Evolutionary conservation across 768 basidiomycete species (phyloP).

Genomic region (Boletus tomentosulus): DNA sequence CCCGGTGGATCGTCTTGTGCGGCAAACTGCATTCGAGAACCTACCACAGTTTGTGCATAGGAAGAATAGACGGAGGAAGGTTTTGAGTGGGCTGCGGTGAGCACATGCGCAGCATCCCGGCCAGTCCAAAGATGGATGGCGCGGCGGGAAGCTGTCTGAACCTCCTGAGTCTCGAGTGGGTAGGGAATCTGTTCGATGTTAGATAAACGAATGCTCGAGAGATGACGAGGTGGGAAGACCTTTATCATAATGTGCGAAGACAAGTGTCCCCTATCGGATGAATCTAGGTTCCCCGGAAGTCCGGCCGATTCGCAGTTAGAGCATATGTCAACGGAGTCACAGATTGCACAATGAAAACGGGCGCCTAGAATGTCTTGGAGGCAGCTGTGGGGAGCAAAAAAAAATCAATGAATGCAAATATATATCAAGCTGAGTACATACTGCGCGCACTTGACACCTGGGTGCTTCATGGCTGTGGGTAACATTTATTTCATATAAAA

Average conservation of each 20-base stretch:
- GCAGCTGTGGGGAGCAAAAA: conserved; percentile 49
- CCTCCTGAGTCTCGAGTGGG: conserved; percentile 69
- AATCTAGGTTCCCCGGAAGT: conserved; percentile 76
- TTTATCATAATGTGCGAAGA: conserved; percentile 94
- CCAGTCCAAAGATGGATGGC: conserved; percentile 75
- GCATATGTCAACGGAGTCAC: conserved; percentile 81
- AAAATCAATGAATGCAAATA: neutral
- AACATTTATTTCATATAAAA: conserved; percentile 2
- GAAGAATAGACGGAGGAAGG: conserved; percentile 58
- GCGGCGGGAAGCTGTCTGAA: conserved; percentile 69
- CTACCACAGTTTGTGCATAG: conserved; percentile 66
- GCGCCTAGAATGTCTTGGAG: conserved; percentile 87
- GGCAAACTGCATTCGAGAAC: conserved; percentile 37
- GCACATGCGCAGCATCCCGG: conserved; percentile 65
- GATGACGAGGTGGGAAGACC: conserved; percentile 38
- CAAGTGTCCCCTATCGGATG: conserved; percentile 70
- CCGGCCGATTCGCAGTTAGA: conserved; percentile 85
- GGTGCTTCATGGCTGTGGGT: conserved; percentile 63
- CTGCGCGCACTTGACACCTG: conserved; percentile 84
- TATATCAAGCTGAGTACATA: conserved; percentile 37
- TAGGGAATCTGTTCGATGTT: conserved; percentile 66
- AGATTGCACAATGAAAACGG: conserved; percentile 89
- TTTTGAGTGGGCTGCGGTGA: conserved; percentile 44
- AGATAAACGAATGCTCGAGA: neutral
- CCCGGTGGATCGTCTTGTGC: conserved; percentile 30